These are phyloP conservation scores for Candida xiaguanensis DNA, from an alignment of 805 yeast species.

Conservation along the genomic window DNA sequence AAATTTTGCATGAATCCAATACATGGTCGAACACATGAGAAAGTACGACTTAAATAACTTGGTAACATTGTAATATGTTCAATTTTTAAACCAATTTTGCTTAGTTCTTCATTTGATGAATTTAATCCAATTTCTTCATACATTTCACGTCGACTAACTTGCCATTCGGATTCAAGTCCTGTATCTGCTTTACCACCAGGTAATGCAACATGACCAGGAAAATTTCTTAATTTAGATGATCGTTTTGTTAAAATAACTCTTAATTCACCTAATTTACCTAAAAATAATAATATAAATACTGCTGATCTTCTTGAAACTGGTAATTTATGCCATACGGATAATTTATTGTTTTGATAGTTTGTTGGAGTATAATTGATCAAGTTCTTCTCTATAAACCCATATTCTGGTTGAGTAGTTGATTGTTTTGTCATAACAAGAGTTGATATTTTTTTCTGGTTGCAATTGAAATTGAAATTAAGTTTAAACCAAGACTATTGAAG, in stretches of 20 bases:
- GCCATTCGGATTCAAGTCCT: slow-evolving; percentile 61
- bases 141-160: slow-evolving; percentile 78
- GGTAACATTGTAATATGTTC: slow-evolving; percentile 67
- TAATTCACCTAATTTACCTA: slow-evolving; percentile 70
- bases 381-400: slow-evolving; percentile 20
- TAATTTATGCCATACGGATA: slow-evolving; percentile 56
- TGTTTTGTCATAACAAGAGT: neutral
- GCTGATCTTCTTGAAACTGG: slow-evolving; percentile 74
- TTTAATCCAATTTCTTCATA: slow-evolving; percentile 82
- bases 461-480: neutral
- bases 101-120: slow-evolving; percentile 42
- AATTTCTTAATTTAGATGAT: slow-evolving; percentile 61
- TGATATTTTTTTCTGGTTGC: neutral
- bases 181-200: slow-evolving; percentile 93
- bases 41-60: slow-evolving; percentile 75
- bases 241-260: slow-evolving; percentile 78
- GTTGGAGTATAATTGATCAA: slow-evolving; percentile 16
- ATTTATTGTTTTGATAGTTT: slow-evolving; percentile 24
- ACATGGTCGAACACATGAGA: slow-evolving; percentile 80
- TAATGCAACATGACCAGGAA: slow-evolving; percentile 86
- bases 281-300: slow-evolving; percentile 70
- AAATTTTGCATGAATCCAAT: slow-evolving; percentile 55
- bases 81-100: slow-evolving; percentile 51
- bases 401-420: slow-evolving; percentile 6
- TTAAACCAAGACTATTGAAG: no score